Evolutionary conservation across 1,284 basidiomycete species (phyloP).

Genomic region (Porodaedalea pini): DNA sequence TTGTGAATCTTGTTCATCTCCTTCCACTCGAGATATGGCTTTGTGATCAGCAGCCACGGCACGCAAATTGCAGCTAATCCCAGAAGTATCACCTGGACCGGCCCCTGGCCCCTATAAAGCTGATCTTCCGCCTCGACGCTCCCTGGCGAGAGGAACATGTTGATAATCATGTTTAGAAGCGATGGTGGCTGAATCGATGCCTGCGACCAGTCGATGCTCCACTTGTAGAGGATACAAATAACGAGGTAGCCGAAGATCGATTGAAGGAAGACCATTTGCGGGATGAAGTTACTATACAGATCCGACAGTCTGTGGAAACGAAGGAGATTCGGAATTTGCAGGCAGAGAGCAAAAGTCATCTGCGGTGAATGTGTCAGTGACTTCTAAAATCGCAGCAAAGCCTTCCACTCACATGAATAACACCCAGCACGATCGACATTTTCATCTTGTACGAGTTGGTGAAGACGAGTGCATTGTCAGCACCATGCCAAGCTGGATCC

Average conservation of each 20-base stretch:
- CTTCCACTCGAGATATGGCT: slow-evolving; percentile 93
- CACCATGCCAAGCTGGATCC: slow-evolving; percentile 94
- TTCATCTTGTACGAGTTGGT: slow-evolving; percentile 99
- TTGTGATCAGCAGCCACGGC: slow-evolving; percentile 90
- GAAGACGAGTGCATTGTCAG: slow-evolving; percentile 91
- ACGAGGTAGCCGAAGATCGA: slow-evolving; percentile 97
- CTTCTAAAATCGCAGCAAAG: slow-evolving; percentile 10
- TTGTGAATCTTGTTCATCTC: slow-evolving; percentile 84
- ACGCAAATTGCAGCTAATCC: slow-evolving; percentile 85
- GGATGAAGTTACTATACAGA: slow-evolving; percentile 93
- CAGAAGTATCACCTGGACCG: slow-evolving; percentile 80
- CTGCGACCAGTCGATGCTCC: slow-evolving; percentile 88
- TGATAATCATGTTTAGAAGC: slow-evolving; percentile 92
- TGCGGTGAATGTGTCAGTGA: slow-evolving; percentile 34
- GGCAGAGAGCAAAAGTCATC: slow-evolving; percentile 98
- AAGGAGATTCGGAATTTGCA: slow-evolving; percentile 94
- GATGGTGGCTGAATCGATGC: slow-evolving; percentile 77
- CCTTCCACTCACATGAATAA: slow-evolving; percentile 77
- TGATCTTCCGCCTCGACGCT: slow-evolving; percentile 66
- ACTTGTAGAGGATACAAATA: slow-evolving; percentile 96
- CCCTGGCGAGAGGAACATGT: slow-evolving; percentile 90
- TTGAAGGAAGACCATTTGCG: slow-evolving; percentile 96
- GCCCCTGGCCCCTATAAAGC: slow-evolving; percentile 86
- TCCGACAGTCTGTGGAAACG: slow-evolving; percentile 85
- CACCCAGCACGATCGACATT: slow-evolving; percentile 96